Percentiles rank a stretch among this genome's conserved stretches.
These are phyloP conservation scores for Fusarium xylarioides DNA, from an alignment of 2,329 filamentous ascomycete species.

Conservation along the genomic window DNA sequence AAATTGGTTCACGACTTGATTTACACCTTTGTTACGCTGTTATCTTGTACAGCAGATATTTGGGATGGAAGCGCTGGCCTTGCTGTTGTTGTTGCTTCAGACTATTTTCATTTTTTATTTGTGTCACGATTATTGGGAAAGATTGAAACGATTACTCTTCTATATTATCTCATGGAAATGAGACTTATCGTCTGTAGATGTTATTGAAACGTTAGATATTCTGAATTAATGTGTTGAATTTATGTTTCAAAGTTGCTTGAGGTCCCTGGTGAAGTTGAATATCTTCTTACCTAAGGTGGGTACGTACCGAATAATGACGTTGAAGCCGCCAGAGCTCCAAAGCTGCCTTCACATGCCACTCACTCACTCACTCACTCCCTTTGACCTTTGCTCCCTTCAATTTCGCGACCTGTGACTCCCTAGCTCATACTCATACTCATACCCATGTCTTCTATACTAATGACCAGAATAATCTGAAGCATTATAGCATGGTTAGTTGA, in stretches of 20 bases:
- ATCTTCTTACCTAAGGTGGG: neutral
- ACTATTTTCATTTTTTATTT: conserved; percentile 2
- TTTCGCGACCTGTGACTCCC: neutral
- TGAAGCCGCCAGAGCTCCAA: conserved; percentile 24
- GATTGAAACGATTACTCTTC: conserved; percentile 31
- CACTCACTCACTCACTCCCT: conserved; percentile 4
- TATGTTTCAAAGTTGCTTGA: neutral
- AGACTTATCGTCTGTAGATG: neutral
- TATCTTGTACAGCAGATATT: conserved; percentile 9
- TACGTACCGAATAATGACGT: conserved; percentile 39
- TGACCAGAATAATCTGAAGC: neutral
- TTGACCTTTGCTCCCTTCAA: conserved; percentile 8
- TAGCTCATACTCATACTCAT: conserved; percentile 1
- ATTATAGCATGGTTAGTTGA: conserved; percentile 31
- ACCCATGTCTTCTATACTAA: conserved; percentile 8
- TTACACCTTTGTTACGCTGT: conserved; percentile 29
- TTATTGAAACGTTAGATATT: neutral
- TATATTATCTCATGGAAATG: neutral
- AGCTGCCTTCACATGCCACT: conserved; percentile 37
- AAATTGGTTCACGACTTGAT: conserved; percentile 23
- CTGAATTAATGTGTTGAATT: neutral
- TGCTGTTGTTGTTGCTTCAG: neutral
- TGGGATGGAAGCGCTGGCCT: conserved; percentile 26
- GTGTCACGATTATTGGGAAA: conserved; percentile 33
- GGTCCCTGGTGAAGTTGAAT: neutral